Evolutionary conservation across 2,329 filamentous ascomycete species (phyloP).

Genomic region (Cladosporium sp.): DNA sequence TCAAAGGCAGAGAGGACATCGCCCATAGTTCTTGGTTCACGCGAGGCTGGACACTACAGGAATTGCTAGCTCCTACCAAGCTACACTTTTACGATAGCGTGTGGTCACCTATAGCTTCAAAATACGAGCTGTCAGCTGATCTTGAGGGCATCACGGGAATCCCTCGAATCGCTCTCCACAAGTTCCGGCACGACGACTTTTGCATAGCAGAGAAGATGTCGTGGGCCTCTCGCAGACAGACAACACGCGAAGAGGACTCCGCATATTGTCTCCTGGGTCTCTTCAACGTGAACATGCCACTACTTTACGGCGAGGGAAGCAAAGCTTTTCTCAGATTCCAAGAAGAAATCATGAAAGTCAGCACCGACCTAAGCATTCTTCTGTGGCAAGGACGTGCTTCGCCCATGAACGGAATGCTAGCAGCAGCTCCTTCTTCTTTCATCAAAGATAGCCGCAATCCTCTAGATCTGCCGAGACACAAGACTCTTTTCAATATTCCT

Average conservation of each 20-base stretch:
- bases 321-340: slow-evolving; percentile 40
- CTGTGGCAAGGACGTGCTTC: slow-evolving; percentile 1
- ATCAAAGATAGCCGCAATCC: background rate
- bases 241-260: slow-evolving; percentile 40
- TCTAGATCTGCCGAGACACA: background rate
- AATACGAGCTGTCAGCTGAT: slow-evolving; percentile 14
- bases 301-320: slow-evolving; percentile 43
- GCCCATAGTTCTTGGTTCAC: slow-evolving; percentile 17
- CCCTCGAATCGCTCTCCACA: slow-evolving; percentile 24
- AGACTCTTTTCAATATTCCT: background rate
- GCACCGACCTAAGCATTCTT: slow-evolving; percentile 12
- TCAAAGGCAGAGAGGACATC: slow-evolving; percentile 14
- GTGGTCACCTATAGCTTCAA: slow-evolving; percentile 25
- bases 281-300: slow-evolving; percentile 47
- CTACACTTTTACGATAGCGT: slow-evolving; percentile 19
- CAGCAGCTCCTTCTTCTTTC: background rate
- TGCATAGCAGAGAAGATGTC: slow-evolving; percentile 25
- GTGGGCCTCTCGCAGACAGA: slow-evolving; percentile 23
- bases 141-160: slow-evolving; percentile 34
- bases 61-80: slow-evolving; percentile 19
- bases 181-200: slow-evolving; percentile 13
- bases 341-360: slow-evolving; percentile 26
- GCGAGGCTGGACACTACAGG: slow-evolving; percentile 22
- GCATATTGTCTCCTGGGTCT: slow-evolving; percentile 49
- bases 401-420: background rate